Percentiles rank a stretch among this genome's conserved stretches.
Conservation (phyloP, 768 basidiomycete genomes). For the Coprinopsis strossmayeri region DNA sequence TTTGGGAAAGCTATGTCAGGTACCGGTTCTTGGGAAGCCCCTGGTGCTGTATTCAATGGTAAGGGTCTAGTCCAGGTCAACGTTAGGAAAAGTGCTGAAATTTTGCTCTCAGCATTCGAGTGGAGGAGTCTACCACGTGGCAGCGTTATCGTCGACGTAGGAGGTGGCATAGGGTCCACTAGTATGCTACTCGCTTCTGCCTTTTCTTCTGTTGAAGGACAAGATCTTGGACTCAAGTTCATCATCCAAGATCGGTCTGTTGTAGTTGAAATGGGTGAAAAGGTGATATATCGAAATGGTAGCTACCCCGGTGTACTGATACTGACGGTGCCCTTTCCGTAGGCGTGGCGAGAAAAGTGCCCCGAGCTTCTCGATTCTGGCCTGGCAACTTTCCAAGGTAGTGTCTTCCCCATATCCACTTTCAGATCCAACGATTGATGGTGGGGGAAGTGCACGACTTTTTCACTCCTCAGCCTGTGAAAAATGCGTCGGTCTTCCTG, state of each 20-base stretch:
- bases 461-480: constrained; percentile 34
- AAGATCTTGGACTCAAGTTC: constrained; percentile 30
- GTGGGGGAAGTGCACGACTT: constrained; percentile 22
- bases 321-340: too few species aligned
- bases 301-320: too few species aligned
- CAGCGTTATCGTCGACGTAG: constrained; percentile 57
- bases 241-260: constrained; percentile 57
- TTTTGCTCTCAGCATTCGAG: constrained; percentile 40
- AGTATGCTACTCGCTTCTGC: constrained; percentile 27
- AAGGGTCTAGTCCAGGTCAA: constrained; percentile 11
- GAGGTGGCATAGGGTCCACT: constrained; percentile 57
- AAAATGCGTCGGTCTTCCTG: constrained; percentile 43
- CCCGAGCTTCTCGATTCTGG: constrained; percentile 22
- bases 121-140: constrained; percentile 47
- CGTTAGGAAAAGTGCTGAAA: not conserved
- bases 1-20: constrained; percentile 77
- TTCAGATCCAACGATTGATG: constrained; percentile 1
- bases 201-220: constrained; percentile 20
- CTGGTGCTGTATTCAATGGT: constrained; percentile 53
- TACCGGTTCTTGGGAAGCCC: constrained; percentile 64
- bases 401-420: not conserved
- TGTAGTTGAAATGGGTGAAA: constrained; percentile 42
- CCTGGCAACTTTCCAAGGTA: constrained; percentile 22
- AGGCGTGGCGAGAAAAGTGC: constrained; percentile 18
- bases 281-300: constrained; percentile 27